Evolutionary conservation across 257 asterid species (phyloP).

Genomic region (Rubia yunnanensis): DNA sequence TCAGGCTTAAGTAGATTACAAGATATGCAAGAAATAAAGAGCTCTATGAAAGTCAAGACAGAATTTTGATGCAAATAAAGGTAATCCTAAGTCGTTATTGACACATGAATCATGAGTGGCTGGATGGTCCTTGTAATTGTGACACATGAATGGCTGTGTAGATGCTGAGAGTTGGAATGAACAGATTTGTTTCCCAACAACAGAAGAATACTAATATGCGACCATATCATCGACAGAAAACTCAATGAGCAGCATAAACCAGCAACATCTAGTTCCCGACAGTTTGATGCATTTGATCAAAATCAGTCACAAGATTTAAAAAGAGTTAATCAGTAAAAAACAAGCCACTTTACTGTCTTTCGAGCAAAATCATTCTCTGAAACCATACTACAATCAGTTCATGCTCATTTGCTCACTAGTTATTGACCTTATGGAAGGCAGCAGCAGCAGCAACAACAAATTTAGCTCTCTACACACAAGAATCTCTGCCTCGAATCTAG

Average conservation of each 20-base stretch:
- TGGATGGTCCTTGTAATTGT: neutral
- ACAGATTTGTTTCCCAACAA: neutral
- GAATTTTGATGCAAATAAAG: neutral
- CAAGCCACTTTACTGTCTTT: constrained; percentile 1
- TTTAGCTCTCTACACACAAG: constrained; percentile 25
- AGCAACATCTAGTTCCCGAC: neutral
- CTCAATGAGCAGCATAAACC: neutral
- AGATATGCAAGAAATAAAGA: neutral
- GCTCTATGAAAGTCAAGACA: neutral
- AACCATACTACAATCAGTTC: neutral
- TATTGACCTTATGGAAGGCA: neutral
- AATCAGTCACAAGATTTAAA: neutral
- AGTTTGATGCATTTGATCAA: too few relatives aligned
- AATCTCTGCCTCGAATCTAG: constrained; percentile 22
- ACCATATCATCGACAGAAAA: constrained; percentile 1
- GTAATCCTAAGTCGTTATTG: neutral
- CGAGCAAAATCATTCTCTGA: neutral
- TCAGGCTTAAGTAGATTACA: neutral
- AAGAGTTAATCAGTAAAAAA: neutral
- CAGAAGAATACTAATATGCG: neutral
- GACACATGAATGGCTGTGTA: neutral
- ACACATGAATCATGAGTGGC: neutral
- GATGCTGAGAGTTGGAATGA: neutral
- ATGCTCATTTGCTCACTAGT: constrained; percentile 1
- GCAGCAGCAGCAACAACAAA: neutral